Percentiles rank a stretch among this genome's conserved stretches.
Conservation (phyloP, 305 asterid species). For the Solanum hybrid region DNA sequence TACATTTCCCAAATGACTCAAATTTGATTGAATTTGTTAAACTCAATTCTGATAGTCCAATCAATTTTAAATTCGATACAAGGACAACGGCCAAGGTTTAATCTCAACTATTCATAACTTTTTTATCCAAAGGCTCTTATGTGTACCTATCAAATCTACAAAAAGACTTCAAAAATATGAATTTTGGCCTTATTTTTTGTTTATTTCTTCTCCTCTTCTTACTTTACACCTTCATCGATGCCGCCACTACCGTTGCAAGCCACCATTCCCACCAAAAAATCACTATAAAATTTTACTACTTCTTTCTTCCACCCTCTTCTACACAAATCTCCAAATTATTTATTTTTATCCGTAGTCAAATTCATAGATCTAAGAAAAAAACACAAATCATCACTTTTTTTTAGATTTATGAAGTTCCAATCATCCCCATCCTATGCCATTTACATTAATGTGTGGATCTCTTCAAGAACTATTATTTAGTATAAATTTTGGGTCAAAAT, state of each 20-base stretch:
- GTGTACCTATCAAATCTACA: background rate
- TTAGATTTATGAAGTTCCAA: too few species aligned
- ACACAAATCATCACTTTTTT: too few species aligned
- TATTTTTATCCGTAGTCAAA: background rate
- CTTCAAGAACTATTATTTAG: background rate
- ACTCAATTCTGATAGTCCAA: background rate
- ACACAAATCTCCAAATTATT: background rate
- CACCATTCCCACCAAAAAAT: background rate
- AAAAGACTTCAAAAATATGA: background rate
- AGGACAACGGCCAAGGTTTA: background rate
- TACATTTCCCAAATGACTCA: background rate
- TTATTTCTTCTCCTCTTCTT: background rate
- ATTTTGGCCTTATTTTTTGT: background rate
- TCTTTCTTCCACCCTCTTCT: background rate
- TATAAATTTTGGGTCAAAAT: background rate
- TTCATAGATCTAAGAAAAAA: background rate
- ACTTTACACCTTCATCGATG: background rate
- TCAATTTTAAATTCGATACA: too few species aligned
- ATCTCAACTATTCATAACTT: background rate
- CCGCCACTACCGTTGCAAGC: background rate
- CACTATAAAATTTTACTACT: background rate
- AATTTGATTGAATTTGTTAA: background rate
- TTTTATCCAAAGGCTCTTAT: background rate
- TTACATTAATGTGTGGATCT: background rate
- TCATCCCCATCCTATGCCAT: background rate